Evolutionary conservation across 805 yeast genomes (phyloP).

Genomic region (Candida khao-thaluensis): DNA sequence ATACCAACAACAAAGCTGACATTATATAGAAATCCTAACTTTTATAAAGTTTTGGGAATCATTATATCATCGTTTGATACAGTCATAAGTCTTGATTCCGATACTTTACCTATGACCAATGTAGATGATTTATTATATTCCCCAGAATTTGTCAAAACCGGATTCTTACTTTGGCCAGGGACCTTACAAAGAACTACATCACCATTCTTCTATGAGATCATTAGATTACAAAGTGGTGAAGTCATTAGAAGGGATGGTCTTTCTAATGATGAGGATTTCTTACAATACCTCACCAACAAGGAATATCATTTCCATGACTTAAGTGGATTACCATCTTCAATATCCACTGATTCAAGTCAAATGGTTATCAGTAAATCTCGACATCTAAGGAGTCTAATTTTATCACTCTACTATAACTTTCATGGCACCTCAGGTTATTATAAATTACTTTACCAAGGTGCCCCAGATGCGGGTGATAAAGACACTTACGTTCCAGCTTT

Average conservation of each 20-base stretch:
- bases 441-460: slow-evolving; percentile 35
- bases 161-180: slow-evolving; percentile 38
- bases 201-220: slow-evolving; percentile 32
- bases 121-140: slow-evolving; percentile 26
- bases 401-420: slow-evolving; percentile 35
- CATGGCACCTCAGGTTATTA: slow-evolving; percentile 30
- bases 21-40: slow-evolving; percentile 15
- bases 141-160: slow-evolving; percentile 24
- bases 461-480: slow-evolving; percentile 33
- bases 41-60: slow-evolving; percentile 33
- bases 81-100: slow-evolving; percentile 33
- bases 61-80: slow-evolving; percentile 34
- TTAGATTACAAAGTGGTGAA: slow-evolving; percentile 30
- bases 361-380: slow-evolving; percentile 33
- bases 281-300: slow-evolving; percentile 19
- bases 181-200: slow-evolving; percentile 34
- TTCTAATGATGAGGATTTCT: slow-evolving; percentile 24
- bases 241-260: slow-evolving; percentile 28
- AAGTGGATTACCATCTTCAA: slow-evolving; percentile 28
- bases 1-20: neutral
- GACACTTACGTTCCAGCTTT: slow-evolving; percentile 41
- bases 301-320: slow-evolving; percentile 31
- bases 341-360: slow-evolving; percentile 37
- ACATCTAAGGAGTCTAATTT: slow-evolving; percentile 30
- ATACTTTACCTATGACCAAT: slow-evolving; percentile 31